These are phyloP conservation scores for Fraxinus paxiana DNA, from an alignment of 305 asterid genomes.

Conservation along the genomic window DNA sequence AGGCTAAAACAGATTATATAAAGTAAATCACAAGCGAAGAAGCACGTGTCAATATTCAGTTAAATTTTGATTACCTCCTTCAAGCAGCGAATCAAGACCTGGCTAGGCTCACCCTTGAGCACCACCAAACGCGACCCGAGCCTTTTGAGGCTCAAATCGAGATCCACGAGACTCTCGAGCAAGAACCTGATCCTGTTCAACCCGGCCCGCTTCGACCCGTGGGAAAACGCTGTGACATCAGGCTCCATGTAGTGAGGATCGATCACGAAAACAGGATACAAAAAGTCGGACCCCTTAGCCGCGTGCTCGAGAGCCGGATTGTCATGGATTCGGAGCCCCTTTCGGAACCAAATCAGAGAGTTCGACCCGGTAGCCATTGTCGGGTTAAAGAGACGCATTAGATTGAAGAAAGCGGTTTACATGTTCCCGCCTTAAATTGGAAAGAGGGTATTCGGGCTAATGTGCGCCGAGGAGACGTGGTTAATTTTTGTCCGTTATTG, in stretches of 20 bases:
- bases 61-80: constrained; percentile 48
- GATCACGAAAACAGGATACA: constrained; percentile 82
- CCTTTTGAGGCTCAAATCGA: constrained; percentile 57
- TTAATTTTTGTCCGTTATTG: constrained; percentile 16
- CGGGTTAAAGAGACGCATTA: constrained; percentile 32
- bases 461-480: constrained; percentile 40
- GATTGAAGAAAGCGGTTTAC: constrained; percentile 31
- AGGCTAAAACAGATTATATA: not conserved
- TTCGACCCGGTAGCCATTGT: constrained; percentile 54
- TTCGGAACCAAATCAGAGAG: constrained; percentile 84
- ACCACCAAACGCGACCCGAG: constrained; percentile 79
- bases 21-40: not conserved
- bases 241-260: constrained; percentile 96
- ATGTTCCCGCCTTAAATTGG: constrained; percentile 56
- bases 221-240: constrained; percentile 56
- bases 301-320: constrained; percentile 85
- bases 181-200: constrained; percentile 75
- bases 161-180: constrained; percentile 75
- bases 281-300: constrained; percentile 42
- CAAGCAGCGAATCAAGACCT: constrained; percentile 61
- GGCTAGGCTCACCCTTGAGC: constrained; percentile 76
- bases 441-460: constrained; percentile 20
- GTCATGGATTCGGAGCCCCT: constrained; percentile 84
- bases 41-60: not conserved
- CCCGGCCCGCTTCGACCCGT: constrained; percentile 70